Evolutionary conservation across 2,329 filamentous ascomycete species (phyloP), one percentile per base, ranked within the genome.

Genomic region (Fusarium verticillioides): DNA sequence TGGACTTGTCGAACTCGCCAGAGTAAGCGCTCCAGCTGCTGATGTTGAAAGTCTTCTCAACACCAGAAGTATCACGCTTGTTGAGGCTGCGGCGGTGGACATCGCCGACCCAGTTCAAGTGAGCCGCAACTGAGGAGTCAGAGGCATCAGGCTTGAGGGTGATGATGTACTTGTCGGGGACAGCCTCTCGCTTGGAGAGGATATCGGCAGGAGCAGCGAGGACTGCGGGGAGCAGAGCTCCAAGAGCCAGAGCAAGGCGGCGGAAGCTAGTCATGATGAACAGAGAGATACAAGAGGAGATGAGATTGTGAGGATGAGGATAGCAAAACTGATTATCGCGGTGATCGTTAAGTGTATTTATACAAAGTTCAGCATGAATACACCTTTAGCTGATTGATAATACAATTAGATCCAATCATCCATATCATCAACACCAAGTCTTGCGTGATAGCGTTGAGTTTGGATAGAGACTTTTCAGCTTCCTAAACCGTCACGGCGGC

Each of bases 111-210:
- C 83, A 85, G 53, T 81, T 78, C 73, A 88, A 79, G 77, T 90
- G 86, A 53, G 83, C 80, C 30, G 83, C 79, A 72, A 90, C 83
- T 43, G 81, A 82, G 21, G 81, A 81, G 28, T 83, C 80, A 42
- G 79, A 81, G 69, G 83, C 84, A 63, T 84, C 85, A 58, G 82
- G 82, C 79, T 90, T 88, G 81, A 90, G 90, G 58, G 90, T 89
- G 46, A 91, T 85, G 73, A 91, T 90, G 81, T 89, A 92, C 65
- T 77, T 79, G 68, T 73, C 66, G n/a, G 74, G 70, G 3, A 57
- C 44, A 42, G 60, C 64, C 43, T 70, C 42, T 28, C 63, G 57
- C 50, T 73, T 73, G 21, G 60, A 34, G 23, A 47, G 50, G 39
- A 49, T 43, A 21, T 69, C 56, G 28, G 78, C 63, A 19, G 79